Evolutionary conservation across 164 flowering plant genomes (phyloP).

Genomic region (Magnolia officinalis): DNA sequence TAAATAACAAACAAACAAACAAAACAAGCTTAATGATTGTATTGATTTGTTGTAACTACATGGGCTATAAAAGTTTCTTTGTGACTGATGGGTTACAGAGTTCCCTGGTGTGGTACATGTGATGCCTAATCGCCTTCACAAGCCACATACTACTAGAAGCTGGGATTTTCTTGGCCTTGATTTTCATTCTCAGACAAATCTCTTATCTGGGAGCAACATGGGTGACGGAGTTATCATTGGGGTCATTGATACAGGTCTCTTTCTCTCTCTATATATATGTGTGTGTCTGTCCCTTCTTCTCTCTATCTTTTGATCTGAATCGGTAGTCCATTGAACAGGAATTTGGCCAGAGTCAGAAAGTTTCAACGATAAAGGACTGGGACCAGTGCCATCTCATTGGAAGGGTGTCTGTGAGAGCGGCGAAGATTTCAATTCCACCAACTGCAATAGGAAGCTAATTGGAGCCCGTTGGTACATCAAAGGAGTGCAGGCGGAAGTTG

Average conservation of each 20-base stretch:
- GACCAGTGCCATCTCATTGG: slow-evolving; percentile 46
- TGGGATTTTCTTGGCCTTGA: slow-evolving; percentile 84
- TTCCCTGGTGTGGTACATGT: slow-evolving; percentile 43
- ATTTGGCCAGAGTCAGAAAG: slow-evolving; percentile 42
- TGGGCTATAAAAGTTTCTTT: too few relatives aligned
- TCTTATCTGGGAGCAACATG: slow-evolving; percentile 41
- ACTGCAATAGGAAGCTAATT: slow-evolving; percentile 25
- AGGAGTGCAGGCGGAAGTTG: slow-evolving; percentile 4
- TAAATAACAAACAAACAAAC: too few relatives aligned
- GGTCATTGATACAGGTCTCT: slow-evolving; percentile 69
- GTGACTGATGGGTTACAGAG: not conserved
- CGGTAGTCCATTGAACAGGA: slow-evolving; percentile 22
- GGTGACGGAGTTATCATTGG: slow-evolving; percentile 37
- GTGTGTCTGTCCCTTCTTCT: too few relatives aligned
- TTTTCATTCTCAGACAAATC: slow-evolving; percentile 31
- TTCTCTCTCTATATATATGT: not conserved
- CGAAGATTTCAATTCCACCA: slow-evolving; percentile 28
- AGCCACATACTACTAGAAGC: slow-evolving; percentile 74
- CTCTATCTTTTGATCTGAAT: too few relatives aligned
- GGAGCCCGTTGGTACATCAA: slow-evolving; percentile 29
- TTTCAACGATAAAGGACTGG: slow-evolving; percentile 40
- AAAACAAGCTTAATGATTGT: too few relatives aligned
- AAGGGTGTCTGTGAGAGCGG: slow-evolving; percentile 41
- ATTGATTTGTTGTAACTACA: too few relatives aligned
- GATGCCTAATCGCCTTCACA: slow-evolving; percentile 42